A percentile compares a stretch with the other conserved stretches of the same genome.
Evolutionary conservation across 1,284 basidiomycete species (phyloP).

Genomic region (Thecaphora frezii): DNA sequence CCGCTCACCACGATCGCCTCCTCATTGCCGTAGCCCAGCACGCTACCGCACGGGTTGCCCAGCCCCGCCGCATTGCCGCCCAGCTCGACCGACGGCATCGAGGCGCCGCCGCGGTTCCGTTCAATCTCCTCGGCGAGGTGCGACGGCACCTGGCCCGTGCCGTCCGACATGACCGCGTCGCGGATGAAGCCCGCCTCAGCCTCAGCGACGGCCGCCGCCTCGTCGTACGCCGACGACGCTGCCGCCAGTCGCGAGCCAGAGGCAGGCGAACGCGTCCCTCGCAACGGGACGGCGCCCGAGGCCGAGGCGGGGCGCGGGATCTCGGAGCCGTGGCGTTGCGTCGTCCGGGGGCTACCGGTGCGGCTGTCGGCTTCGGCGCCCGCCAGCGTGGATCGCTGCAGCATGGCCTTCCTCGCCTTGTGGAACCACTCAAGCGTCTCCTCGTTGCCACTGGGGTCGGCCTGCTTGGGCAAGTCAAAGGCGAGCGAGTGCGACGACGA

Average conservation of each 20-base stretch:
- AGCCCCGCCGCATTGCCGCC: constrained; percentile 30
- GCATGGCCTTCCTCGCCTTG: constrained; percentile 31
- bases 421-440: constrained; percentile 46
- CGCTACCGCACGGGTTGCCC: constrained; percentile 54
- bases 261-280: too few relatives aligned
- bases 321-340: too few relatives aligned
- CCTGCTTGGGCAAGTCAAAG: neutral
- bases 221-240: neutral
- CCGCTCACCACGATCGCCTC: constrained; percentile 81
- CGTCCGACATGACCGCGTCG: constrained; percentile 42
- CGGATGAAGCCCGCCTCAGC: constrained; percentile 35
- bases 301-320: too few relatives aligned
- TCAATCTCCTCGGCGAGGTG: constrained; percentile 24
- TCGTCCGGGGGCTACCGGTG: too few relatives aligned
- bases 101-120: constrained; percentile 7
- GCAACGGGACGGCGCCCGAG: too few relatives aligned
- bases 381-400: constrained; percentile 8
- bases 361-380: constrained; percentile 31
- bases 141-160: constrained; percentile 22
- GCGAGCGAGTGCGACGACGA: neutral
- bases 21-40: constrained; percentile 69
- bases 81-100: neutral
- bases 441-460: constrained; percentile 6
- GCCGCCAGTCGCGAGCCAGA: too few relatives aligned
- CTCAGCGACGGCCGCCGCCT: constrained; percentile 31